Base-by-base conservation (phyloP, 805 yeast genomes). In the Metschnikowia picachoensis region DNA sequence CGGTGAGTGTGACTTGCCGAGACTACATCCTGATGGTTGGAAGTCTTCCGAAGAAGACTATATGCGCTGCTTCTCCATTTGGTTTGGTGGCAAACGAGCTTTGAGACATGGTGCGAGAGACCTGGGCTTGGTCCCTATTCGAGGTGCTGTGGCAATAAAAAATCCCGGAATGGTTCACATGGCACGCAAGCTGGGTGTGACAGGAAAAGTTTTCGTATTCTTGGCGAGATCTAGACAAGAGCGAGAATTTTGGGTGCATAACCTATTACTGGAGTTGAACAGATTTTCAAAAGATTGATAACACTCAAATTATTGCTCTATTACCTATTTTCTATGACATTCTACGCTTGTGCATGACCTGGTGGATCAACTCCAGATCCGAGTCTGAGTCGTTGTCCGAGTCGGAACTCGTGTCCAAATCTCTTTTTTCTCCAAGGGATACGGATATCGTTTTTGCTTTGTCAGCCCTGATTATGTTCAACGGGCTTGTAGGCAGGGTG, bases 21-120 rank as follows among this genome's bases (percentile, higher is more conserved):
- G 95, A 31, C 69, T 85, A 0, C 90, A 86, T 59, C 66, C 76
- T 1, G 95, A 90, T 64, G 97, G 97, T 0, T 85, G 95, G 89
- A 77, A 74, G 52, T 84, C 95, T 2, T 71, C 80, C 8, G 98
- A 92, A 57, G 86, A 83, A 39, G 94, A 87, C 53, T 55, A 73
- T n/a, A 66, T 79, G 27, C 70, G 96, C 41, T 81, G 94, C 51
- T 90, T 92, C 57, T 87, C 94, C 0, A 55, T 92, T 2, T 90
- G 97, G 96, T 79, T 83, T 64, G 92, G 90, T 0, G 74, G 75
- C 7, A 85, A 83, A 53, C 52, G 47, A 52, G 51, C 35, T 27
- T 51, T 48, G 33, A 37, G 43, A 28, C 49, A 38, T 11, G 42
- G 38, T 4, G 32, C 37, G 15, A 29, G 34, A 27, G 12, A 25